Evolutionary conservation across 495 filamentous ascomycete species (phyloP).

Genomic region (Aspergillus incahuasiensis): DNA sequence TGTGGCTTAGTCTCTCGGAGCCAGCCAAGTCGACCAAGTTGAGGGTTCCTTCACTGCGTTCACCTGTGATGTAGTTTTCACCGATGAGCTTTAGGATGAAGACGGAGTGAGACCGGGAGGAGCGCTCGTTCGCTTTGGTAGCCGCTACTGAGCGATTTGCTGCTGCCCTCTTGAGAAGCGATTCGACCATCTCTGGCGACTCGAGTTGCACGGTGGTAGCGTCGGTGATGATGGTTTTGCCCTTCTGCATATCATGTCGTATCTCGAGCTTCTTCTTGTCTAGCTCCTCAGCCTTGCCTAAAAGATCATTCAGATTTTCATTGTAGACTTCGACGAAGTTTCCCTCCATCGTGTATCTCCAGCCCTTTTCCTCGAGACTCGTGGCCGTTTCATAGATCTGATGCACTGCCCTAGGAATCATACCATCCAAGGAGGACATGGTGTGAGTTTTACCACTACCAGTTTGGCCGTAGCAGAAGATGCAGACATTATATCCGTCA

Average conservation of each 20-base stretch:
- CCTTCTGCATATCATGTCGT: constrained; percentile 73
- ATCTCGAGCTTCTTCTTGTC: constrained; percentile 91
- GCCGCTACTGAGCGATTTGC: constrained; percentile 88
- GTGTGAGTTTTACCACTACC: constrained; percentile 95
- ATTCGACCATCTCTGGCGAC: constrained; percentile 68
- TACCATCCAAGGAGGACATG: constrained; percentile 89
- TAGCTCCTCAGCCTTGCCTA: constrained; percentile 69
- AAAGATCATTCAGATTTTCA: constrained; percentile 88
- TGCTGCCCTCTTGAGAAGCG: constrained; percentile 71
- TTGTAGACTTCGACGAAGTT: constrained; percentile 99
- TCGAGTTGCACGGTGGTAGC: constrained; percentile 76
- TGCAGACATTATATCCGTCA: constrained; percentile 98
- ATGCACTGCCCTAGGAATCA: constrained; percentile 90
- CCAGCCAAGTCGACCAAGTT: constrained; percentile 96
- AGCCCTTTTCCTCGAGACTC: constrained; percentile 80
- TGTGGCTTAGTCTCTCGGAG: constrained; percentile 84
- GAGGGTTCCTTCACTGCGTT: constrained; percentile 85
- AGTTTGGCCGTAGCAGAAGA: constrained; percentile 98
- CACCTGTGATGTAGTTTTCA: constrained; percentile 72
- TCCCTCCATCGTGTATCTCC: constrained; percentile 90
- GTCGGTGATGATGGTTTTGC: constrained; percentile 81
- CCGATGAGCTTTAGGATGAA: constrained; percentile 91
- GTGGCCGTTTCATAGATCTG: constrained; percentile 89
- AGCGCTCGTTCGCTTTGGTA: constrained; percentile 93
- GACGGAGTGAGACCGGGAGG: constrained; percentile 89